These are phyloP conservation scores for Lactarius evosmus DNA, from an alignment of 768 basidiomycete genomes.

Conservation along the genomic window DNA sequence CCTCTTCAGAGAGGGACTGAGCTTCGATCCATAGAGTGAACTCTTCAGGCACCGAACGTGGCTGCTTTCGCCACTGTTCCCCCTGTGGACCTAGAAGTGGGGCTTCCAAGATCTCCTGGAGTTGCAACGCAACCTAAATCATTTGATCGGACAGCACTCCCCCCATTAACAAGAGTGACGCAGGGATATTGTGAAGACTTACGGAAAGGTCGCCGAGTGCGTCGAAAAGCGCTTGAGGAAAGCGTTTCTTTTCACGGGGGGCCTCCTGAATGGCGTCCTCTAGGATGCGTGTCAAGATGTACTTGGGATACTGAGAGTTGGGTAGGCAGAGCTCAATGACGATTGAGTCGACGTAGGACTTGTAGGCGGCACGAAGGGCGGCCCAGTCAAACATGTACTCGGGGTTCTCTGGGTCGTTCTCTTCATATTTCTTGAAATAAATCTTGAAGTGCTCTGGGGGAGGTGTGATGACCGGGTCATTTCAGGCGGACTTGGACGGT, in stretches of 20 bases:
- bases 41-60: slow-evolving; percentile 54
- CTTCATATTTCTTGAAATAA: slow-evolving; percentile 56
- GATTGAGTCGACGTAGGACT: slow-evolving; percentile 80
- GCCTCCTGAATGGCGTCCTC: slow-evolving; percentile 71
- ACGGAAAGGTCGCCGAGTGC: slow-evolving; percentile 81
- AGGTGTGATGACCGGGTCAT: slow-evolving; percentile 8
- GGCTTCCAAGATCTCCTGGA: slow-evolving; percentile 61
- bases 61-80: slow-evolving; percentile 47
- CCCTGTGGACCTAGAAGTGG: slow-evolving; percentile 58
- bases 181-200: slow-evolving; percentile 28
- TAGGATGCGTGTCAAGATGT: slow-evolving; percentile 62
- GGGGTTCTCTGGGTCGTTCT: slow-evolving; percentile 41
- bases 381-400: slow-evolving; percentile 66
- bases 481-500: slow-evolving; percentile 22
- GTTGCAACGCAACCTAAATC: slow-evolving; percentile 58
- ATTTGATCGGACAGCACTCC: background rate
- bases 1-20: slow-evolving; percentile 56
- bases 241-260: slow-evolving; percentile 68
- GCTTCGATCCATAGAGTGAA: slow-evolving; percentile 70
- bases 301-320: slow-evolving; percentile 59
- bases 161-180: slow-evolving; percentile 1
- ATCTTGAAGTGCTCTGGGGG: slow-evolving; percentile 62
- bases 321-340: slow-evolving; percentile 82
- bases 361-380: slow-evolving; percentile 57
- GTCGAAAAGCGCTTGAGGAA: slow-evolving; percentile 78